Evolutionary conservation across 2,329 filamentous ascomycete species (phyloP), one percentile per base, ranked within the genome.

Genomic region (Fusarium sacchari): DNA sequence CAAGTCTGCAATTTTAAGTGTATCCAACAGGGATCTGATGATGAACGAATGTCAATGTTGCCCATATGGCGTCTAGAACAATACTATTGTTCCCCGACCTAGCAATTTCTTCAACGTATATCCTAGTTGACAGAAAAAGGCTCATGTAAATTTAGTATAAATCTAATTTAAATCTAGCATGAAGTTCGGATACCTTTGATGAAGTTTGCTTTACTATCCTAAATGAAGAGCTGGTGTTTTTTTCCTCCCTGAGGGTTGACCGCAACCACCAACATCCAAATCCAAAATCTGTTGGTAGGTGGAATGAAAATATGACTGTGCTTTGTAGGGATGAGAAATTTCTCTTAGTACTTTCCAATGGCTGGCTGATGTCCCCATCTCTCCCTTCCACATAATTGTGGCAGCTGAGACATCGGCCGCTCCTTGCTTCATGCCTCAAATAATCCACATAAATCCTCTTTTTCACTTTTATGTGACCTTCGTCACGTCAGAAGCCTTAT

Each of bases 401-500:
- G 46, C 7, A 14, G 28, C 14, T 30, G 10, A n/a, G 28, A 49
- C 20, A 49, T n/a, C 14, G 28, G 46, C 46, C 28, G 46, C 46
- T 49, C 20, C 14, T n/a, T 13, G 30, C n/a, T 30, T 9, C 14
- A 3, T n/a, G 10, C 10, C 26, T 47, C 6, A 47, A 47, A 7
- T 47, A 47, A 2, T 17, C 14, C 14, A 14, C 7, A 17, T 12
- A 4, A 30, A 7, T 8, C 5, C 3, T n/a, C 20, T 9, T n/a
- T 8, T 12, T 47, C 0, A 17, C 2, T 47, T 9, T 8, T 47
- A 3, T 30, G 20, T 49, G 13, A 30, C 14, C 5, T 5, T n/a
- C 7, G 4, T 17, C 10, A 5, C 46, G 6, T 13, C 5, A 18
- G 14, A 30, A 30, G 2, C 0, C 11, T 1, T 4, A 9, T 17